A percentile compares a stretch with the other conserved stretches of the same genome.
Evolutionary conservation across 1,284 basidiomycete genomes (phyloP).

Genomic region (Athelia sp.): DNA sequence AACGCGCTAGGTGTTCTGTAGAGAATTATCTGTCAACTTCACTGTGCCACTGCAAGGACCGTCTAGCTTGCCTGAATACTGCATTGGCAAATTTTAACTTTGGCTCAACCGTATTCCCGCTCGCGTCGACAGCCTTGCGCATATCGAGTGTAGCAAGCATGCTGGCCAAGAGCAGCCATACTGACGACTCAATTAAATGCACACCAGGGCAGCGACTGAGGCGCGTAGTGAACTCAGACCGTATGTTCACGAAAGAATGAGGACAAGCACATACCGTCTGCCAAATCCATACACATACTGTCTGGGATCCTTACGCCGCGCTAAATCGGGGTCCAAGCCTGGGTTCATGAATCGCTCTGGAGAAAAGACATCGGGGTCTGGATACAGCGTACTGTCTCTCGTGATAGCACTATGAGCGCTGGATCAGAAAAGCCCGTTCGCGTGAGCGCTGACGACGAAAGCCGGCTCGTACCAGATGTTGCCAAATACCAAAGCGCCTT

Average conservation of each 20-base stretch:
- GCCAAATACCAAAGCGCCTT: constrained; percentile 24
- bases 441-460: constrained; percentile 2
- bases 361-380: constrained; percentile 39
- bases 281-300: constrained; percentile 53
- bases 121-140: constrained; percentile 40
- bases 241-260: neutral
- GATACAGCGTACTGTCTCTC: constrained; percentile 40
- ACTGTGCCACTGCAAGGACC: neutral
- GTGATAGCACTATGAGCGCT: constrained; percentile 49
- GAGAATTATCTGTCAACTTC: neutral
- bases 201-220: constrained; percentile 44
- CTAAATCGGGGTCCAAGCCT: constrained; percentile 23
- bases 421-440: too few relatives aligned
- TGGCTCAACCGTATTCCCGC: constrained; percentile 40
- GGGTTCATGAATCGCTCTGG: constrained; percentile 46
- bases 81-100: constrained; percentile 42
- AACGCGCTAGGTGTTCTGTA: neutral
- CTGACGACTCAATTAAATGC: constrained; percentile 47
- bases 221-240: neutral
- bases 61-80: constrained; percentile 37
- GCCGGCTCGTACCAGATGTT: constrained; percentile 21
- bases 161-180: constrained; percentile 46
- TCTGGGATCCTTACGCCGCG: constrained; percentile 35
- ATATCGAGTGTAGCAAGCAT: constrained; percentile 51
- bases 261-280: constrained; percentile 33